These are phyloP conservation scores for Cytospora schulzeri DNA, from an alignment of 2,329 filamentous ascomycete species.

Conservation along the genomic window DNA sequence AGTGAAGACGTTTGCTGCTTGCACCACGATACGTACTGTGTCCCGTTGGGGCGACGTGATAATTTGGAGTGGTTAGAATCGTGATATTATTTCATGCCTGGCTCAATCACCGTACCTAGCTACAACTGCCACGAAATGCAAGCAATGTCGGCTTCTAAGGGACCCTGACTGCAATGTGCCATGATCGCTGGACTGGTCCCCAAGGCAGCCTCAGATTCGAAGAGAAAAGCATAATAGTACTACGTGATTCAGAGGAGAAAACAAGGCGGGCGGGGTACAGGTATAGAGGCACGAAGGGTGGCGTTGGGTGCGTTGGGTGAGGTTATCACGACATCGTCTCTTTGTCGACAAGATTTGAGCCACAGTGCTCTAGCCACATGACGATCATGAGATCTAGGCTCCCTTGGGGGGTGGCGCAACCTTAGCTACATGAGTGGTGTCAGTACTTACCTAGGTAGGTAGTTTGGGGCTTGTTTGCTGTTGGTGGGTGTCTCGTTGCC, in stretches of 20 bases:
- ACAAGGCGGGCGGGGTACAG: too few relatives aligned
- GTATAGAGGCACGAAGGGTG: neutral
- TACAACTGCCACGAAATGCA: neutral
- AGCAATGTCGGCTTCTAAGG: neutral
- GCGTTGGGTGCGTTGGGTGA: neutral
- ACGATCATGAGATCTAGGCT: neutral
- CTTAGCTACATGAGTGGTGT: neutral
- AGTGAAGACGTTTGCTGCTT: neutral
- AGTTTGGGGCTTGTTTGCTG: too few relatives aligned
- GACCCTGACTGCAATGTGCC: too few relatives aligned
- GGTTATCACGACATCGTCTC: neutral
- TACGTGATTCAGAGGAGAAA: too few relatives aligned
- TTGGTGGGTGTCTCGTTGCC: too few relatives aligned
- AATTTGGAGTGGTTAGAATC: neutral
- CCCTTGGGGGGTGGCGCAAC: neutral
- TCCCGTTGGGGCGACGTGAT: neutral
- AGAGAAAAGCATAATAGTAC: too few relatives aligned
- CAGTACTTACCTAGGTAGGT: neutral
- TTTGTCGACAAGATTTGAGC: neutral
- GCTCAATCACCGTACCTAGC: neutral
- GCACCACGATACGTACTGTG: neutral
- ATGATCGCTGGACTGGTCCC: too few relatives aligned
- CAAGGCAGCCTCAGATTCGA: too few relatives aligned
- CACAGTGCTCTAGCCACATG: neutral
- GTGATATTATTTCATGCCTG: neutral